Evolutionary conservation across 306 rosid genomes (phyloP).

Genomic region (Myrica gale): DNA sequence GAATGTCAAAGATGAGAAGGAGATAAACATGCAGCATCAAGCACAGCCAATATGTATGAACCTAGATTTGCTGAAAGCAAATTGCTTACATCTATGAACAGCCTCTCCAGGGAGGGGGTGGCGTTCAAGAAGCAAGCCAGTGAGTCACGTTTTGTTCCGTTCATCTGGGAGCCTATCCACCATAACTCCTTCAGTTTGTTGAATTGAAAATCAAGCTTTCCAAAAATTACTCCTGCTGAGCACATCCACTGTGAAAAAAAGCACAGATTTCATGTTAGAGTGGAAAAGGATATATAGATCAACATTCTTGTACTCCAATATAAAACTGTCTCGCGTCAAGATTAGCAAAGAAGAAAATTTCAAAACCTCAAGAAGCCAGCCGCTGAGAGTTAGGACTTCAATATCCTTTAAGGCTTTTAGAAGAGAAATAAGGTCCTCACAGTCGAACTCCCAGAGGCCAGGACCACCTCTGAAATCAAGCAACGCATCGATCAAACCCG

Average conservation of each 20-base stretch:
- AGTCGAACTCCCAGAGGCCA: not conserved
- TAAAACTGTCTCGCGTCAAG: not conserved
- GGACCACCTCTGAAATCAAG: not conserved
- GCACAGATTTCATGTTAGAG: not conserved
- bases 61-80: too few species aligned
- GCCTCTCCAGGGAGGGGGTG: not conserved
- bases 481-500: not conserved
- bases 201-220: not conserved
- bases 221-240: conserved; percentile 1
- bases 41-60: too few species aligned
- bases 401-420: not conserved
- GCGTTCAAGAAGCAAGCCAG: not conserved
- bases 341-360: not conserved
- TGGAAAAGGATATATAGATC: too few species aligned
- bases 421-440: not conserved
- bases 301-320: too few species aligned
- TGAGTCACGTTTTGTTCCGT: not conserved
- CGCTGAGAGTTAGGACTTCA: not conserved
- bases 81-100: not conserved
- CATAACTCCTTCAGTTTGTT: not conserved
- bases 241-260: not conserved
- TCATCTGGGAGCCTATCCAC: not conserved
- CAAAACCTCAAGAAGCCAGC: not conserved
- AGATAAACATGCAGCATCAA: too few species aligned
- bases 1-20: not conserved